Percentiles rank a stretch among this genome's conserved stretches.
These are phyloP conservation scores for Cladosporium sphaerospermum DNA, from an alignment of 2,329 filamentous ascomycete species.

Conservation along the genomic window DNA sequence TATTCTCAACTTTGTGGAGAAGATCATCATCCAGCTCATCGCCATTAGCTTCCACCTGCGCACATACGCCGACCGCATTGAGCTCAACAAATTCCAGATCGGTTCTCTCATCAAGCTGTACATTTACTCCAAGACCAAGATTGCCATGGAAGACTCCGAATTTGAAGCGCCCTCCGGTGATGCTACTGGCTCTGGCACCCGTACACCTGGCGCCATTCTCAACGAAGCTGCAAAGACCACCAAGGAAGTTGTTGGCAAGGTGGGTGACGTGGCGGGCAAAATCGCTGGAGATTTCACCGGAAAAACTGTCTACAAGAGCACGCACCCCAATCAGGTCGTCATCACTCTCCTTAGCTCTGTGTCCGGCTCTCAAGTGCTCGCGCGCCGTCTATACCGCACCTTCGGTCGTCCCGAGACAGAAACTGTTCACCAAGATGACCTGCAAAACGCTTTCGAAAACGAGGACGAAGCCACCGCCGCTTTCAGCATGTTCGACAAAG, in stretches of 20 bases:
- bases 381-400: conserved; percentile 80
- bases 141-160: conserved; percentile 67
- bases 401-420: conserved; percentile 70
- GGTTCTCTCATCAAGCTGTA: conserved; percentile 60
- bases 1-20: conserved; percentile 78
- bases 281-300: conserved; percentile 92
- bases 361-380: conserved; percentile 71
- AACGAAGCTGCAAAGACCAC: conserved; percentile 67
- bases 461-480: conserved; percentile 83
- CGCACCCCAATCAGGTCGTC: conserved; percentile 78
- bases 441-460: conserved; percentile 71
- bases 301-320: conserved; percentile 58
- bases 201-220: conserved; percentile 68
- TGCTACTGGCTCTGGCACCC: conserved; percentile 50
- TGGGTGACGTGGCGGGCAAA: conserved; percentile 77
- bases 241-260: conserved; percentile 67
- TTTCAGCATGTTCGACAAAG: conserved; percentile 90
- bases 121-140: conserved; percentile 57
- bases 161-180: conserved; percentile 51
- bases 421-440: conserved; percentile 69
- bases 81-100: conserved; percentile 87
- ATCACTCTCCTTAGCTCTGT: conserved; percentile 68
- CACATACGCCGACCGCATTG: conserved; percentile 85
- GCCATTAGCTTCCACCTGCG: conserved; percentile 87
- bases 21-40: conserved; percentile 91